Conservation (phyloP, 805 yeast genomes). For the Candida caryicola region DNA sequence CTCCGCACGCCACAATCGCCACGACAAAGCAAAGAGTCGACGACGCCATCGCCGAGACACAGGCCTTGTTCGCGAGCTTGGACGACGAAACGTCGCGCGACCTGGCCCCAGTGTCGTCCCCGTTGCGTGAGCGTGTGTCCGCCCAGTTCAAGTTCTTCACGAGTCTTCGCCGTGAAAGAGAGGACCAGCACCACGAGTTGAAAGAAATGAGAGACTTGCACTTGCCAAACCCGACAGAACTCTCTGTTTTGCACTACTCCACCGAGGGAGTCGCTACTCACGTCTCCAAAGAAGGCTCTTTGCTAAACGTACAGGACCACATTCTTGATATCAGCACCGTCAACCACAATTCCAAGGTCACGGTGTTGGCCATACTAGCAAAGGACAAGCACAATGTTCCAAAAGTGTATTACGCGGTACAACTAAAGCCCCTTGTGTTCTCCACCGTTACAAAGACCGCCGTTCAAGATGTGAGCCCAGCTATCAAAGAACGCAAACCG, state of each 20-base stretch:
- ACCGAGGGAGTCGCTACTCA: constrained; percentile 4
- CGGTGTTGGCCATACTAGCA: background rate
- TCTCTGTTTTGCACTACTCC: constrained; percentile 11
- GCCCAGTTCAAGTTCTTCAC: constrained; percentile 18
- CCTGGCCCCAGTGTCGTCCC: background rate
- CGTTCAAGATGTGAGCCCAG: background rate
- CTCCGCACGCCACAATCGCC: constrained; percentile 14
- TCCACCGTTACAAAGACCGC: constrained; percentile 28
- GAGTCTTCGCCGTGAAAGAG: constrained; percentile 13
- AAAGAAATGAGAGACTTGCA: constrained; percentile 11
- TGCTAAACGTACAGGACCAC: background rate
- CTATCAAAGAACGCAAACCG: background rate
- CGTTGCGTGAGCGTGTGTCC: constrained; percentile 6
- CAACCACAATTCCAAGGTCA: background rate
- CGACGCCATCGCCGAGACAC: constrained; percentile 14
- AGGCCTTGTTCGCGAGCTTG: background rate
- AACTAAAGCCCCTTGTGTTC: background rate
- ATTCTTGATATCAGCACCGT: background rate
- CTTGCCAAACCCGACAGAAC: constrained; percentile 6
- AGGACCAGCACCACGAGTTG: constrained; percentile 5
- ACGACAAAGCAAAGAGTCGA: constrained; percentile 14
- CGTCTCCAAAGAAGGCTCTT: background rate
- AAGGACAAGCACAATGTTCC: background rate
- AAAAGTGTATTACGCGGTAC: background rate
- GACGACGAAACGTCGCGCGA: background rate